Percentiles rank a stretch among this genome's conserved stretches.
phyloP scores from a whole-genome alignment of 1,139 yeast genomes.

The Yamadazyma kanchanaburiensis region DNA sequence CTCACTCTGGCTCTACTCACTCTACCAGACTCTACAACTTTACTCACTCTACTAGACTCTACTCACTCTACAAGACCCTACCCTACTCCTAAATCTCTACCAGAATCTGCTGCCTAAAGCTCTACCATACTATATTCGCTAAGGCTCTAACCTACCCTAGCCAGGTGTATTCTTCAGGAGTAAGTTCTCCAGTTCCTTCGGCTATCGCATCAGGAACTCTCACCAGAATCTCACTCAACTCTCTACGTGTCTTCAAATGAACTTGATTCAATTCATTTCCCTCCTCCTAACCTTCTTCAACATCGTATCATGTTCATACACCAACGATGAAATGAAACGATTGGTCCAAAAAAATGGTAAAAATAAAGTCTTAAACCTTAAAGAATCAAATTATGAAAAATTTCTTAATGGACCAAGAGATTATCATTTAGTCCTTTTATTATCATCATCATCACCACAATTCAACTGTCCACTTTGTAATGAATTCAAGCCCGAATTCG shows the following conservation, averaged over 20 bases:
- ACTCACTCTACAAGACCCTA: too few species aligned
- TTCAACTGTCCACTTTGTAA: conserved; percentile 77
- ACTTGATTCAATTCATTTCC: conserved; percentile 13
- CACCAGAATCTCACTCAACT: too few species aligned
- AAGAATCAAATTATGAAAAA: conserved; percentile 57
- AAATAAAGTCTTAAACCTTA: conserved; percentile 34
- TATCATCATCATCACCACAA: conserved; percentile 72
- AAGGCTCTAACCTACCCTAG: too few species aligned
- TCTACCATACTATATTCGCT: too few species aligned
- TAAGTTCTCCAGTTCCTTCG: too few species aligned
- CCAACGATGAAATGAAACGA: conserved; percentile 23
- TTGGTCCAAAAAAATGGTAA: conserved; percentile 18
- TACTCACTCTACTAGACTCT: too few species aligned
- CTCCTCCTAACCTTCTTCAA: conserved; percentile 13
- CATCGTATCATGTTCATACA: conserved; percentile 24
- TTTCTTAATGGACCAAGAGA: conserved; percentile 70
- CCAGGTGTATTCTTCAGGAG: too few species aligned
- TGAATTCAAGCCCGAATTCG: conserved; percentile 65
- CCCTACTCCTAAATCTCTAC: too few species aligned
- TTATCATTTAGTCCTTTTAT: conserved; percentile 57
- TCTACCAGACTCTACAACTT: too few species aligned
- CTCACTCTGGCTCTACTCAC: too few species aligned
- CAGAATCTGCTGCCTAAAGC: too few species aligned
- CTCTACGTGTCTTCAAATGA: conserved; percentile 24
- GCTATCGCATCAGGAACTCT: too few species aligned